Evolutionary conservation across 345 rosid species (phyloP).

Genomic region (Brassica nigra): DNA sequence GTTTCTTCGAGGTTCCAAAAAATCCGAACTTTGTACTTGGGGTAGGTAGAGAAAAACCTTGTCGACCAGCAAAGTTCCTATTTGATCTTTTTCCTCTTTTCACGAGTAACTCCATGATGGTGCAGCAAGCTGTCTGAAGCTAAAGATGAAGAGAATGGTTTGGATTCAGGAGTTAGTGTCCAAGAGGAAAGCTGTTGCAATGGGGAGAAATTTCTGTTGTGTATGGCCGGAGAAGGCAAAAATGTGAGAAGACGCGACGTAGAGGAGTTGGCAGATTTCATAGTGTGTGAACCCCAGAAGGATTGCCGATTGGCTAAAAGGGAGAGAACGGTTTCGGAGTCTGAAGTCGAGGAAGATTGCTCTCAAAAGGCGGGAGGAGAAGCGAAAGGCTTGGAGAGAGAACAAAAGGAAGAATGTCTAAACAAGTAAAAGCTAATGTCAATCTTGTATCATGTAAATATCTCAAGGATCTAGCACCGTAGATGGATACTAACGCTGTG

Average conservation of each 20-base stretch:
- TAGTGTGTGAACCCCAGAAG: constrained; percentile 65
- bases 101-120: not conserved
- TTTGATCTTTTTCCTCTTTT: no score
- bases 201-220: constrained; percentile 57
- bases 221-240: constrained; percentile 35
- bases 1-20: constrained; percentile 57
- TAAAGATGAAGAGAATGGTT: constrained; percentile 33
- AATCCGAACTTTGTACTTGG: constrained; percentile 48
- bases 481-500: no score
- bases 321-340: constrained; percentile 44
- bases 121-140: constrained; percentile 37
- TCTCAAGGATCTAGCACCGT: no score
- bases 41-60: constrained; percentile 41
- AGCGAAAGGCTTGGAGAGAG: constrained; percentile 48
- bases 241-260: constrained; percentile 28
- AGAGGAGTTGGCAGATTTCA: constrained; percentile 71
- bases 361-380: constrained; percentile 43
- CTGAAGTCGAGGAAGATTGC: constrained; percentile 42
- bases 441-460: constrained; percentile 2
- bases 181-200: constrained; percentile 49
- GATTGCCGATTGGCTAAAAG: constrained; percentile 65
- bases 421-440: not conserved
- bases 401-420: constrained; percentile 8
- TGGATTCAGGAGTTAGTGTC: constrained; percentile 33
- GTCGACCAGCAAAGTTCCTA: no score